phyloP scores from a whole-genome alignment of 2,329 filamentous ascomycete genomes.

The Catunica adiposa region DNA sequence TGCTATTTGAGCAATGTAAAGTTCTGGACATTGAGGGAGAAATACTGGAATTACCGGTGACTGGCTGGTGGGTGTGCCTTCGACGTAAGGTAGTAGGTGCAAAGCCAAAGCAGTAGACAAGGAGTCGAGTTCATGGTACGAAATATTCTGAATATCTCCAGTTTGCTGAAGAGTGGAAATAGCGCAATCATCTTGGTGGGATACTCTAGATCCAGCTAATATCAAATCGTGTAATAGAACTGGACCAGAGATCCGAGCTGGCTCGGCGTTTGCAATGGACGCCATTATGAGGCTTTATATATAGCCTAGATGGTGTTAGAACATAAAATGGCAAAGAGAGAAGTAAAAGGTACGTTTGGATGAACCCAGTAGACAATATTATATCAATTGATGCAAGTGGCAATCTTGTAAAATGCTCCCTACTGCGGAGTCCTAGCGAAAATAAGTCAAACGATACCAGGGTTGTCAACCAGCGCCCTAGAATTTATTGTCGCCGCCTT shows the following conservation, averaged over 20 bases:
- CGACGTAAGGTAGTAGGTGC: background rate
- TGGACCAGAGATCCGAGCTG: slow-evolving; percentile 27
- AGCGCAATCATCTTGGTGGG: background rate
- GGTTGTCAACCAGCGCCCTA: too few relatives aligned
- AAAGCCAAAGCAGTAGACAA: slow-evolving; percentile 1
- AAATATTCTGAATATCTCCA: background rate
- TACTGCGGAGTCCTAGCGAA: too few relatives aligned
- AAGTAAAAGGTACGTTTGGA: too few relatives aligned
- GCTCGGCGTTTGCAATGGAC: slow-evolving; percentile 25
- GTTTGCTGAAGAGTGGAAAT: background rate
- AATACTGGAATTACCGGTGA: slow-evolving; percentile 51
- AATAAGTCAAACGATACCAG: too few relatives aligned
- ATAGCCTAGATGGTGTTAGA: too few relatives aligned
- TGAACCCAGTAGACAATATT: too few relatives aligned
- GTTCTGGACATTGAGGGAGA: slow-evolving; percentile 55
- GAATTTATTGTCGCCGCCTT: too few relatives aligned
- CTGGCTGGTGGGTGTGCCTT: background rate
- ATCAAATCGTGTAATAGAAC: slow-evolving; percentile 43
- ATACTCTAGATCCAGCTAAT: background rate
- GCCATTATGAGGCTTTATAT: background rate
- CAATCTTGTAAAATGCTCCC: too few relatives aligned
- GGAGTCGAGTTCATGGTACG: slow-evolving; percentile 18
- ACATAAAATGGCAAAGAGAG: too few relatives aligned
- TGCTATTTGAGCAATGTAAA: slow-evolving; percentile 65
- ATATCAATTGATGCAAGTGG: too few relatives aligned